phyloP scores from a whole-genome alignment of 371 early-diverging fungal genomes.

The Mucor indicus region DNA sequence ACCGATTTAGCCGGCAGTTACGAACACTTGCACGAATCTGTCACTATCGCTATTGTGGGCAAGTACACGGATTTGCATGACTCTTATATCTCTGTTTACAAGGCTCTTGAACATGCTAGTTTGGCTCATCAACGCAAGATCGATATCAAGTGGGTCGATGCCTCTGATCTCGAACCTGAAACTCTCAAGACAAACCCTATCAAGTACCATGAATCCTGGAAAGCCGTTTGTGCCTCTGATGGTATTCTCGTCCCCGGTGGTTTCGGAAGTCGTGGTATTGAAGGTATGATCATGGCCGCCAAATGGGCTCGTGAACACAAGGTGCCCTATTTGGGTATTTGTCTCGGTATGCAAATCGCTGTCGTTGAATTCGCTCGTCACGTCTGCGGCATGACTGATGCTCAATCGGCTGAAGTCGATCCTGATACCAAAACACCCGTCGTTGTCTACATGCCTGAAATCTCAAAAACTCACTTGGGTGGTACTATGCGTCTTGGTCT shows the following conservation, averaged over 20 bases:
- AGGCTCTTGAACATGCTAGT: conserved; percentile 93
- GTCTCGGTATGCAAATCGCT: conserved; percentile 98
- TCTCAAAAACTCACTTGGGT: conserved; percentile 89
- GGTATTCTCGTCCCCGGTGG: conserved; percentile 99
- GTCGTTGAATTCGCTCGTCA: conserved; percentile 99
- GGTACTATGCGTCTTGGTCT: conserved; percentile 96
- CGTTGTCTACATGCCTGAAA: conserved; percentile 97
- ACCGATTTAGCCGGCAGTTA: conserved; percentile 73
- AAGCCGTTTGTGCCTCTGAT: conserved; percentile 79
- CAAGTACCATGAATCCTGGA: conserved; percentile 95
- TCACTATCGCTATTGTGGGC: conserved; percentile 94
- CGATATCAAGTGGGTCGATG: conserved; percentile 92
- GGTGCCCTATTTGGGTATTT: conserved; percentile 98
- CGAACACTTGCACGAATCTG: conserved; percentile 77
- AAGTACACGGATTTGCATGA: conserved; percentile 96
- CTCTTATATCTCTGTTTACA: conserved; percentile 95
- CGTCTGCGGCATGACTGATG: conserved; percentile 80
- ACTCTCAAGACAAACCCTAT: conserved; percentile 73
- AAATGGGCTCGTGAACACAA: conserved; percentile 98
- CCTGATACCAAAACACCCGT: conserved; percentile 70
- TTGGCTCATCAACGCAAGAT: conserved; percentile 82
- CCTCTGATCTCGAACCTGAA: conserved; percentile 83
- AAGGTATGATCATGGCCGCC: conserved; percentile 95
- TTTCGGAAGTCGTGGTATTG: conserved; percentile 96
- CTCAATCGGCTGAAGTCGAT: conserved; percentile 86